Percentiles rank a stretch among this genome's conserved stretches.
Conservation (phyloP, 2,329 filamentous ascomycete genomes). For the Sordariomycetes sp. region DNA sequence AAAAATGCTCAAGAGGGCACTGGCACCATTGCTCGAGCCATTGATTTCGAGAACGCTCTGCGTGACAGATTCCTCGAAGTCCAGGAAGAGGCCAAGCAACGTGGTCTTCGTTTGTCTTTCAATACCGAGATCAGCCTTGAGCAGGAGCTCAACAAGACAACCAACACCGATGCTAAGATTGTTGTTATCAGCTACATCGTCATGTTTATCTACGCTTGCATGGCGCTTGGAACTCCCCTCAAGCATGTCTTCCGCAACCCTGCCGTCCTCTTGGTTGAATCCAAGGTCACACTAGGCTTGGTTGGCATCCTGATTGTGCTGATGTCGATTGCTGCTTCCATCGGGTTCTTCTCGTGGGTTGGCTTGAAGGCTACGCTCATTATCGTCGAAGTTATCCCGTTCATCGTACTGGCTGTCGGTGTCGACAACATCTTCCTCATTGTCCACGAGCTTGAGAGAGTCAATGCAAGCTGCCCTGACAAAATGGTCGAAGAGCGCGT, state of each 20-base stretch:
- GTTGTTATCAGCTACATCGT: constrained; percentile 93
- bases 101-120: constrained; percentile 83
- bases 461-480: constrained; percentile 87
- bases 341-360: constrained; percentile 85
- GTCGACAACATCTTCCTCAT: constrained; percentile 99
- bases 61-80: constrained; percentile 66
- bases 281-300: constrained; percentile 93
- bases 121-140: constrained; percentile 92
- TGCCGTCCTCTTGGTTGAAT: constrained; percentile 78
- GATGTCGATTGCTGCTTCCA: constrained; percentile 94
- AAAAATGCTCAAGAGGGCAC: constrained; percentile 75
- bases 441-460: constrained; percentile 93
- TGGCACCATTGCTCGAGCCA: constrained; percentile 59
- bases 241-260: constrained; percentile 74
- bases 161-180: constrained; percentile 96
- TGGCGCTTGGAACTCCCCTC: constrained; percentile 81
- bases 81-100: constrained; percentile 67
- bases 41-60: constrained; percentile 82
- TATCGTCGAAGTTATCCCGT: constrained; percentile 96
- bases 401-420: constrained; percentile 89
- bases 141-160: constrained; percentile 93
- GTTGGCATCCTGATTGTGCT: constrained; percentile 91
- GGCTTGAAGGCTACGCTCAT: constrained; percentile 94
- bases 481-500: constrained; percentile 80
- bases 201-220: constrained; percentile 96